Conservation (phyloP, 1,284 basidiomycete species). For the Cryptococcus sp. region DNA sequence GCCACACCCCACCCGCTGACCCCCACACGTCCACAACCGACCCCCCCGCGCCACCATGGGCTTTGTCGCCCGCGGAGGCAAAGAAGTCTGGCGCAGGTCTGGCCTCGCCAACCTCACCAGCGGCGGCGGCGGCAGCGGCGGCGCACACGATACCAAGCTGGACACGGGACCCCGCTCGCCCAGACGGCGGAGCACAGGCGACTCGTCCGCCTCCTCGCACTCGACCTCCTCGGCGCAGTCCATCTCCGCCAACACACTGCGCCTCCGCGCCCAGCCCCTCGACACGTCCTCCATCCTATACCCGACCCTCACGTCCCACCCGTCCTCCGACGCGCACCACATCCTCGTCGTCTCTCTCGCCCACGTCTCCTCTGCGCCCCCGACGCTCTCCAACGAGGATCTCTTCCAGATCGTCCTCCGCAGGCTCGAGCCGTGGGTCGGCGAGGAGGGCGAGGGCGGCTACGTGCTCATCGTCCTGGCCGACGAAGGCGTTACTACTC, state of each 20-base stretch:
- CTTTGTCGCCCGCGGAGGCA: conserved; percentile 10
- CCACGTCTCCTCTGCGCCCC: conserved; percentile 18
- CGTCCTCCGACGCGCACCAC: conserved; percentile 16
- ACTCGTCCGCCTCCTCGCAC: neutral
- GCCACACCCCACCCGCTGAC: neutral
- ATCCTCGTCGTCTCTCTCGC: conserved; percentile 32
- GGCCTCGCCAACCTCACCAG: too few relatives aligned
- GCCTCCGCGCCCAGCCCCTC: conserved; percentile 12
- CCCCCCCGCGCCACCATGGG: conserved; percentile 1
- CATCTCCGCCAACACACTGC: neutral
- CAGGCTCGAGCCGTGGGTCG: conserved; percentile 39
- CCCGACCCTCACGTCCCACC: conserved; percentile 19
- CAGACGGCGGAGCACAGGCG: neutral
- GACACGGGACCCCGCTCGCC: neutral
- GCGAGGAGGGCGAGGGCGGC: conserved; percentile 33
- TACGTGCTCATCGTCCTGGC: conserved; percentile 42
- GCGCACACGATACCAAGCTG: too few relatives aligned
- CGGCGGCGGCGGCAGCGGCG: too few relatives aligned
- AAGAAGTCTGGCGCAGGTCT: conserved; percentile 9
- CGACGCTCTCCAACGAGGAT: conserved; percentile 26
- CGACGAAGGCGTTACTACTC: conserved; percentile 18
- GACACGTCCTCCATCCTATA: conserved; percentile 24
- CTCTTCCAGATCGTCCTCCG: conserved; percentile 26
- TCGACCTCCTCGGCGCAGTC: neutral
- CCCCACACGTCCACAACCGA: neutral